These are phyloP conservation scores for Scutellaria barbata DNA, from an alignment of 257 asterid genomes.

Conservation along the genomic window DNA sequence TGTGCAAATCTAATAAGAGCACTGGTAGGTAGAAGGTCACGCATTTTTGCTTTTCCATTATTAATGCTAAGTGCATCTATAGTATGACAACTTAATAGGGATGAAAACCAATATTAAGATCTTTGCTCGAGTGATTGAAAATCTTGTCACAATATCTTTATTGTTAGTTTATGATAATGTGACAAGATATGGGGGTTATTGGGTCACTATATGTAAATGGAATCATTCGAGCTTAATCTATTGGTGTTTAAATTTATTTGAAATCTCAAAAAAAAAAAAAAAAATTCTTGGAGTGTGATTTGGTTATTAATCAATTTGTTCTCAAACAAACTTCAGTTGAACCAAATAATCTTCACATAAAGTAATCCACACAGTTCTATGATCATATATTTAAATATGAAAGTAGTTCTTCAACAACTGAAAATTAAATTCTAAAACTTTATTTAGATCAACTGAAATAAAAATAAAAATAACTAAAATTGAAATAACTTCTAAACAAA, in stretches of 20 bases:
- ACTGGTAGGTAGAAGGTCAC: slow-evolving; percentile 13
- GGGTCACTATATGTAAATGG: not conserved
- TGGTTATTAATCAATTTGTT: too few species aligned
- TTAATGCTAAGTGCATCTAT: not conserved
- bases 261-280: not conserved
- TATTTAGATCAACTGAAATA: too few species aligned
- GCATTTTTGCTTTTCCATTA: not conserved
- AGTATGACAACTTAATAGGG: slow-evolving; percentile 15
- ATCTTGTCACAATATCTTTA: slow-evolving; percentile 21
- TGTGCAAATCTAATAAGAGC: slow-evolving; percentile 3
- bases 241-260: not conserved
- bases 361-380: too few species aligned
- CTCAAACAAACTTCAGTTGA: too few species aligned
- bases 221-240: not conserved
- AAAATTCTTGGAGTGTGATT: too few species aligned
- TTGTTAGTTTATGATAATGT: slow-evolving; percentile 25
- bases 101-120: slow-evolving; percentile 11
- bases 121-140: slow-evolving; percentile 4
- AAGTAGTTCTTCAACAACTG: too few species aligned
- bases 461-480: too few species aligned
- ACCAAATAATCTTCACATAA: too few species aligned
- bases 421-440: too few species aligned
- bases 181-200: slow-evolving; percentile 21
- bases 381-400: too few species aligned
- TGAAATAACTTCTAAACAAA: too few species aligned